These are phyloP conservation scores for Dioszegia hungarica DNA, from an alignment of 768 basidiomycete species.

Conservation along the genomic window DNA sequence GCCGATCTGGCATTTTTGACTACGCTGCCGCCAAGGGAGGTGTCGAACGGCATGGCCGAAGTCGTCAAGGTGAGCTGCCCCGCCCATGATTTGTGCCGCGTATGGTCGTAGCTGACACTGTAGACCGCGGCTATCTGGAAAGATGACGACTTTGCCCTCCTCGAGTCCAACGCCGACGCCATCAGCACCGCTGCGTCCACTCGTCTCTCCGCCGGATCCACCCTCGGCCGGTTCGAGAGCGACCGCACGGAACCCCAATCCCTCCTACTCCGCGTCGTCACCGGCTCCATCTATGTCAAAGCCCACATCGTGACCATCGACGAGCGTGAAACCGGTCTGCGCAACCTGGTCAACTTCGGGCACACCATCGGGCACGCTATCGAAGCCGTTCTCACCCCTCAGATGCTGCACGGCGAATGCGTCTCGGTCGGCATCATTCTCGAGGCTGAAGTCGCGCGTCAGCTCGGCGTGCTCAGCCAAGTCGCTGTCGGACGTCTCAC, in stretches of 20 bases:
- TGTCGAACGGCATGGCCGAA: constrained; percentile 99
- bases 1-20: constrained; percentile 95
- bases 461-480: constrained; percentile 79
- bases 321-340: constrained; percentile 90
- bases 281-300: constrained; percentile 90
- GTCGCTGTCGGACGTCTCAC: constrained; percentile 86
- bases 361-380: constrained; percentile 98
- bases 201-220: constrained; percentile 55
- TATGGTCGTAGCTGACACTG: neutral
- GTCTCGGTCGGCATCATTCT: constrained; percentile 93
- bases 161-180: constrained; percentile 78
- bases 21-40: constrained; percentile 83
- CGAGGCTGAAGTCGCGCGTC: constrained; percentile 87
- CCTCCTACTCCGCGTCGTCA: constrained; percentile 83
- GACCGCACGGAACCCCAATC: constrained; percentile 68
- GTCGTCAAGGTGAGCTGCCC: constrained; percentile 72
- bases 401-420: constrained; percentile 93
- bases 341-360: constrained; percentile 98
- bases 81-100: neutral
- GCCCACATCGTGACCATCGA: constrained; percentile 95
- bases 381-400: constrained; percentile 89
- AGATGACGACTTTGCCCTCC: constrained; percentile 75
- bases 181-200: constrained; percentile 77
- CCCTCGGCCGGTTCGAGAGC: constrained; percentile 50
- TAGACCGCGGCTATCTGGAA: constrained; percentile 99